Base-by-base conservation (phyloP, 2,329 filamentous ascomycete species). In the Fusarium torulosum region DNA sequence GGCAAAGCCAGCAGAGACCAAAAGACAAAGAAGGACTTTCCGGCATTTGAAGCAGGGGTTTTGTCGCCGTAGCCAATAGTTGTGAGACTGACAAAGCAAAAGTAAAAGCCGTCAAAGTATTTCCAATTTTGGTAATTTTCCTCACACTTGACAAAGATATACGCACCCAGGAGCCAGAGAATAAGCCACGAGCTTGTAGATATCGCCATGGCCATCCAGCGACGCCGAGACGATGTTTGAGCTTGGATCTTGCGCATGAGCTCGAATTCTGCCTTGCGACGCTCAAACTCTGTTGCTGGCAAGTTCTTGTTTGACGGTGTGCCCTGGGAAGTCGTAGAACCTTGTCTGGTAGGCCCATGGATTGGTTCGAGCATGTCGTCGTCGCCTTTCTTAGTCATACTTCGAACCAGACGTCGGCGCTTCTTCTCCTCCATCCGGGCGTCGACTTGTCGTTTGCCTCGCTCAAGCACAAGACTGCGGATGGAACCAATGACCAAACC, bases 21-120 rank as follows among this genome's bases (percentile, higher is more conserved):
- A 56, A 97, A 90, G n/a, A 97, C 92, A 72, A 97, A 97, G 76
- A 97, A 97, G 0, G 92, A 88, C 54, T 92, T 90, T 2, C 92
- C 93, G 0, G 89, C 85, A 66, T 94, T 94, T 3, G 90, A 92
- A n/a, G 88, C 82, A 0, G 93, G 93, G 2, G 89, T 88, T 7
- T 90, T 78, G 68, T 97, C 93, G 5, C 94, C 94, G 71, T 97
- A 97, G 1, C 94, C 94, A 37, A 97, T 92, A 0, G 94, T 97
- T 3, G 94, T 83, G 23, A 97, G 85, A 4, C 90, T 90, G 33
- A 93, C 88, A 76, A 96, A 97, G 69, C 90, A 89, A 75, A 97
- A 96, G 78, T 97, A 97, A 42, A 97, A 84, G 0, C 89, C 86
- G 57, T 94, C 83, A 70, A 95, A 97, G 74, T 97, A 97, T 2